Evolutionary conservation across 1,284 basidiomycete species (phyloP), one percentile per base, ranked within the genome.

Genomic region (Pterulicium gracile): DNA sequence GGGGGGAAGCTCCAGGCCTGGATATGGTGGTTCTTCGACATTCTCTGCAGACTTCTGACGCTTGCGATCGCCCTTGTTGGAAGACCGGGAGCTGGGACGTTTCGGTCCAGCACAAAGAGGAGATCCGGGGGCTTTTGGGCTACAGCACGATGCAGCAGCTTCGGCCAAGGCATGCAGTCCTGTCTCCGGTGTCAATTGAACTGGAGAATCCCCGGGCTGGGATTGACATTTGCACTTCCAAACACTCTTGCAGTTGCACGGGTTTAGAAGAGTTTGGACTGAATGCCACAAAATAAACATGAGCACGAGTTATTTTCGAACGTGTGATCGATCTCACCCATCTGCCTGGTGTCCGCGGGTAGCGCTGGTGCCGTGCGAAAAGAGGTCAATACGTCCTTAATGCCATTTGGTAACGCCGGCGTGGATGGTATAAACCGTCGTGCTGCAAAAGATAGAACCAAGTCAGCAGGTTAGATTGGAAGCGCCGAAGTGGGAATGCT

Each of bases 241-340:
- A 21, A 74, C 62, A 55, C 68, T 67, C 51, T 67, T 68, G 61
- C 81, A 86, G 24, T 65, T 65, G 57, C 81, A 85, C 20, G 79
- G 77, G 52, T 81, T 81, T 19, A 80, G 59, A 17, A 77, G 64
- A 4, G 75, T 66, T 48, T 76, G 70, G 43, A 81, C 80, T 82
- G 52, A 23, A 51, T 27, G 21, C 34, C 42, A 47, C 42, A 22
- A 5, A 43, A 4, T 14, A 14, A 43, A 24, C 20, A 7, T 17
- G 10, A 19, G 10, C 10, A 41, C 12, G 19, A 41, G 39, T 15
- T 15, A 34, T 15, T 10, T 34, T 7, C 18, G 13, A 47, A 21
- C 42, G 44, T 50, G 43, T 49, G 42, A 50, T 42, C 42, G 39
- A 7, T 43, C 57, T 50, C 56, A 80, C 80, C 75, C 64, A 63